Conservation (phyloP, 169 alveolate species). For the Eimeria sp. region DNA sequence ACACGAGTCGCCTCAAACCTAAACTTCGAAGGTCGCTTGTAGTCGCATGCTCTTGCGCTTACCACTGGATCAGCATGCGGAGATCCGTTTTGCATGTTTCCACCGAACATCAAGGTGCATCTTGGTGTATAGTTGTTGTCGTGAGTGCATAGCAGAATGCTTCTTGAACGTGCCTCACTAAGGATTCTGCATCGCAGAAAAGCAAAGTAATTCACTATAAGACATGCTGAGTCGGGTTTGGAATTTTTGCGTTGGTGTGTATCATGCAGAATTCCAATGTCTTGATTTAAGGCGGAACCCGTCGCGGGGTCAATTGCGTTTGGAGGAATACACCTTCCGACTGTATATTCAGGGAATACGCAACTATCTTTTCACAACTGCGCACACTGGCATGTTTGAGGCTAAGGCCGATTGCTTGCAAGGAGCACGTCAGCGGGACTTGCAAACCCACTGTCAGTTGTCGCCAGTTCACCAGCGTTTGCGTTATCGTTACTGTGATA, state of each 20-base stretch:
- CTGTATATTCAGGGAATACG: no score
- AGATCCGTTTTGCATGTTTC: neutral
- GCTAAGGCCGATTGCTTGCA: neutral
- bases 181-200: neutral
- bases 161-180: neutral
- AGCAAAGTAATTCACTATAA: neutral
- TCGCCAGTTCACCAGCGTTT: neutral
- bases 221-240: neutral
- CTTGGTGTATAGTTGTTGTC: neutral
- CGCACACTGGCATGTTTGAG: neutral
- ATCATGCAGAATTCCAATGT: no score
- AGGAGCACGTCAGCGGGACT: neutral
- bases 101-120: neutral
- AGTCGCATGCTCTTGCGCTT: neutral
- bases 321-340: no score
- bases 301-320: no score
- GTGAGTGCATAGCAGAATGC: neutral
- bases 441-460: neutral
- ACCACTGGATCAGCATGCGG: neutral
- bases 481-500: neutral
- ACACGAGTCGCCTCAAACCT: no score
- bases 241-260: neutral
- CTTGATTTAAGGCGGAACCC: no score
- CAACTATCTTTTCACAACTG: no score
- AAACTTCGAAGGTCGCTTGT: neutral